Evolutionary conservation across 73 alveolate species (phyloP).

Genomic region (Uronychia binucleata): DNA sequence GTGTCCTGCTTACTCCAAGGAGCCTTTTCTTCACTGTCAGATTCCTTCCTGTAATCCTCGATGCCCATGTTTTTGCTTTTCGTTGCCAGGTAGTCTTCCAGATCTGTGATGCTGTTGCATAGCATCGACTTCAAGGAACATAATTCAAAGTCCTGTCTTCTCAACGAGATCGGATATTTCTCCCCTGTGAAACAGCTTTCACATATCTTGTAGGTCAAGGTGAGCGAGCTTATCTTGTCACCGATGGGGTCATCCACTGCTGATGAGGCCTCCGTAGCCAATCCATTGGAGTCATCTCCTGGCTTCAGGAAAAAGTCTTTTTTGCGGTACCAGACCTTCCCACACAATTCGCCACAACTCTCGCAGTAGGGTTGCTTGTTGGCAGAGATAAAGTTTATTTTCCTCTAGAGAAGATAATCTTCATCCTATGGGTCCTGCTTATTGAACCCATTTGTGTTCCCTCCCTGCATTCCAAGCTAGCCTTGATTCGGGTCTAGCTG

Average conservation of each 20-base stretch:
- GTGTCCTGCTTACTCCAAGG: constrained; percentile 82
- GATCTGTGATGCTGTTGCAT: not conserved
- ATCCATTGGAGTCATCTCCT: constrained; percentile 46
- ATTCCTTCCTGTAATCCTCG: not conserved
- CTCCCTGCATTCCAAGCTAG: too few relatives aligned
- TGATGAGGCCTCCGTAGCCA: constrained; percentile 14
- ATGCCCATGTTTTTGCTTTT: not conserved
- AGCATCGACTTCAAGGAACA: not conserved
- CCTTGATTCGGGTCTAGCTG: constrained; percentile 27
- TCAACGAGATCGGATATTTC: not conserved
- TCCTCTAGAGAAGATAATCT: constrained; percentile 8
- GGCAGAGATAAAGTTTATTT: constrained; percentile 73
- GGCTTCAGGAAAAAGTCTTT: constrained; percentile 26
- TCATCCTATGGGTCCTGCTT: not conserved
- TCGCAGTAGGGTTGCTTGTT: constrained; percentile 90
- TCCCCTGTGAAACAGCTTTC: not conserved
- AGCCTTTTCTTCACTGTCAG: not conserved
- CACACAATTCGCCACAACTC: constrained; percentile 87
- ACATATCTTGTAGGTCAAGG: not conserved
- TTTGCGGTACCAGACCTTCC: constrained; percentile 78
- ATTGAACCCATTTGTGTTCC: not conserved
- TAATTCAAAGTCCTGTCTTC: not conserved
- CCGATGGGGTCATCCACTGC: constrained; percentile 37
- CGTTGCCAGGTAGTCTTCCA: not conserved
- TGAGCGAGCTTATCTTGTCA: not conserved